Base-by-base conservation (phyloP, 1,139 yeast species). In the Geotrichum australiense region DNA sequence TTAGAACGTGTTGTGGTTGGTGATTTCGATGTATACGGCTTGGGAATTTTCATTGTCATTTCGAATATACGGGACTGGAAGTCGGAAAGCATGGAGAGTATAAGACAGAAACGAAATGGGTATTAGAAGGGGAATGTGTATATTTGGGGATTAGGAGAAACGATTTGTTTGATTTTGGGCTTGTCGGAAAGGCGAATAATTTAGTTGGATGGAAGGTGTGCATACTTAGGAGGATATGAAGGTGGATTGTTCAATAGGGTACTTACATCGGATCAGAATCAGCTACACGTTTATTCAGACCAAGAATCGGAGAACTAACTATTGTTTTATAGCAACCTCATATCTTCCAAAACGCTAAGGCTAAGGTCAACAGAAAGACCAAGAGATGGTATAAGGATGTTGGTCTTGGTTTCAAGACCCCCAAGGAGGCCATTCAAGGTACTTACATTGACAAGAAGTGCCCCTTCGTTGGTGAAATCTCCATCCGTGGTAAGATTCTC, bases 371-470 rank as follows among this genome's bases (percentile, higher is more conserved):
- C 87, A 86, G 85, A 76, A 83, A 89, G 78, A 83, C 96, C 82
- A 89, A 91, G 91, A 89, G 99, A 85, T 93, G 99, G 99, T 89
- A 80, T 72, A 93, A 93, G 84, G 96, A 93, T 55, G 97, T 87
- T 66, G 99, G 99, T 71, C 85, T 93, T 70, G 99, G 99, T 61
- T 91, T 87, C 96, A 93, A 91, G 86, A 93, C 98, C 78, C 99
- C 99, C 75, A 81, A 79, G 75, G 76, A 89, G 69, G 99, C 99
- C 68, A 85, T 89, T 74, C 91, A 83, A 69, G 98, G 98, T 72
- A 74, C 89, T 64, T 91, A 93, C 94, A 87, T 93, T 69, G 97
- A 93, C 87, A 91, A 93, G 86, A 93, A 93, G 80, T 93, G 99
- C 77, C 99, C 99, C 71, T 93, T 93, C 77, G 85, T 78, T 63